Conservation (phyloP, 345 rosid species). For the Rubroshorea leprosula region DNA sequence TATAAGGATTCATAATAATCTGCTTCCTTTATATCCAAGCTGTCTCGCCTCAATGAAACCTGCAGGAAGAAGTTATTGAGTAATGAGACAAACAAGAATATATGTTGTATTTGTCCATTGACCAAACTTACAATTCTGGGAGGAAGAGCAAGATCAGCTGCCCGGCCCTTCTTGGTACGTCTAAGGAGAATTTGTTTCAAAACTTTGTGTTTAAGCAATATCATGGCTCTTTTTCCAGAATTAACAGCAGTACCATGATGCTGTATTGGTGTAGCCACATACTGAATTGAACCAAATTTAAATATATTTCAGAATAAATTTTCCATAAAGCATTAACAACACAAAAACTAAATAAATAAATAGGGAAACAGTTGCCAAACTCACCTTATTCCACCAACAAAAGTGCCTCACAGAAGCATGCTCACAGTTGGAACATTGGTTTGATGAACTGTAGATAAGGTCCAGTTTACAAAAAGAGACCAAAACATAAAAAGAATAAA, state of each 20-base stretch:
- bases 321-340: not conserved
- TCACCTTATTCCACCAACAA: conserved; percentile 99
- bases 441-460: conserved; percentile 41
- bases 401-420: conserved; percentile 87
- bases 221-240: conserved; percentile 71
- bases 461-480: conserved; percentile 11
- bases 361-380: conserved; percentile 14
- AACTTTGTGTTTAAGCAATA: conserved; percentile 80
- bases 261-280: conserved; percentile 77
- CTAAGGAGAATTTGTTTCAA: conserved; percentile 63
- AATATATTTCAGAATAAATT: conserved; percentile 7
- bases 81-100: conserved; percentile 2
- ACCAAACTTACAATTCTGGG: conserved; percentile 66
- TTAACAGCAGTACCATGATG: conserved; percentile 29
- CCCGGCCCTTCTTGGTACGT: conserved; percentile 91
- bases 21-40: conserved; percentile 70
- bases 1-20: conserved; percentile 84
- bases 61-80: conserved; percentile 22
- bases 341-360: conserved; percentile 5
- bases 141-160: conserved; percentile 99
- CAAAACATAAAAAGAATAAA: conserved; percentile 6
- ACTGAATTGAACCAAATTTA: conserved; percentile 29
- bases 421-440: conserved; percentile 58
- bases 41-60: conserved; percentile 80
- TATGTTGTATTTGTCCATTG: conserved; percentile 9